These are phyloP conservation scores for Colletotrichum cuscutae DNA, from an alignment of 2,329 filamentous ascomycete species.

Conservation along the genomic window DNA sequence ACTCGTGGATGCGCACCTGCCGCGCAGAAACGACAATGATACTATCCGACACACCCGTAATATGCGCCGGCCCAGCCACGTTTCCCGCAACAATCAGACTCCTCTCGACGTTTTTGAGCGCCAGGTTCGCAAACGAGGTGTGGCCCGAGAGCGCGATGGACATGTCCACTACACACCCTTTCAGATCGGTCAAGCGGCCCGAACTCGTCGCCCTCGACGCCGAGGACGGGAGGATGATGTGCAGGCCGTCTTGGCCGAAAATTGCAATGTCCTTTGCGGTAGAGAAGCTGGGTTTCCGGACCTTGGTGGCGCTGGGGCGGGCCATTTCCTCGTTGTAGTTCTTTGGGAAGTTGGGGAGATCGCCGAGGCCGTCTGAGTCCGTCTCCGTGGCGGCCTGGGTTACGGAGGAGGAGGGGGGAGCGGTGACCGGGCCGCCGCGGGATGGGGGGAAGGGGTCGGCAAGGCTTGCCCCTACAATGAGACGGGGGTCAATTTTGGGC, in stretches of 20 bases:
- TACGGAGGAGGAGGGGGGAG: background rate
- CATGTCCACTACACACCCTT: constrained; percentile 82
- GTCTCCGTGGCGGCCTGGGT: constrained; percentile 33
- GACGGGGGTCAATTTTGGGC: constrained; percentile 54
- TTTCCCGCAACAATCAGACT: constrained; percentile 82
- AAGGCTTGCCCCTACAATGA: constrained; percentile 39
- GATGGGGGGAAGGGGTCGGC: constrained; percentile 34
- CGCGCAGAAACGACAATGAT: constrained; percentile 82
- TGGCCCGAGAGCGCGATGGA: constrained; percentile 68
- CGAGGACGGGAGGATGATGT: constrained; percentile 80
- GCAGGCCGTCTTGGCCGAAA: constrained; percentile 71
- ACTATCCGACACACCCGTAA: constrained; percentile 79
- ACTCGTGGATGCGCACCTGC: constrained; percentile 96
- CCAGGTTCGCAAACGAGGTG: constrained; percentile 74
- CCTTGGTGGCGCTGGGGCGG: constrained; percentile 46
- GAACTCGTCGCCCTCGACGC: constrained; percentile 78
- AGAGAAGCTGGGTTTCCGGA: constrained; percentile 73
- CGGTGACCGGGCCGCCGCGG: constrained; percentile 34
- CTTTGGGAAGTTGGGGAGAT: constrained; percentile 51
- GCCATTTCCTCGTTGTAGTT: constrained; percentile 70
- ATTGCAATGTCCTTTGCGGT: constrained; percentile 71
- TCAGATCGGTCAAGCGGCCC: constrained; percentile 76
- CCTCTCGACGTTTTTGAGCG: constrained; percentile 74
- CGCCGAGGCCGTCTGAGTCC: constrained; percentile 48
- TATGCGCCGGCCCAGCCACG: constrained; percentile 83